Conservation (phyloP, 2,329 filamentous ascomycete genomes). For the Penicillium paneum region DNA sequence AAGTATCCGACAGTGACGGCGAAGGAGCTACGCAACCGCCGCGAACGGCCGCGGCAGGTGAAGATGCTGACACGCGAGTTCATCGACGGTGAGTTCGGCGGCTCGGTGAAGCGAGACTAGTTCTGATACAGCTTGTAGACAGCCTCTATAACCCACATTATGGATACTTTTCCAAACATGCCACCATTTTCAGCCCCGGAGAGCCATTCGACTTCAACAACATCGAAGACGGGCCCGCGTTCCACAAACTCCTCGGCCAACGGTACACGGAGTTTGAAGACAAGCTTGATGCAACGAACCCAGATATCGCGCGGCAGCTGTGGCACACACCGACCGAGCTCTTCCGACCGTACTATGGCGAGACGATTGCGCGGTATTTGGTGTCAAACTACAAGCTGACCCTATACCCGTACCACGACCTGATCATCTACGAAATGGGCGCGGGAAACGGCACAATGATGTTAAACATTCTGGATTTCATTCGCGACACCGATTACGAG, state of each 20-base stretch:
- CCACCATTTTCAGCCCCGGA: slow-evolving; percentile 90
- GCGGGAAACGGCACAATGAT: slow-evolving; percentile 96
- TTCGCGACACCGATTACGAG: slow-evolving; percentile 80
- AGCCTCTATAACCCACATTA: slow-evolving; percentile 92
- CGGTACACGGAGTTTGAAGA: slow-evolving; percentile 92
- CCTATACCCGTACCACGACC: slow-evolving; percentile 90
- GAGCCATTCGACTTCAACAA: slow-evolving; percentile 83
- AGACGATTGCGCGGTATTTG: slow-evolving; percentile 93
- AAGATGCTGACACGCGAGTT: slow-evolving; percentile 99
- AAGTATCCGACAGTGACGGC: slow-evolving; percentile 81
- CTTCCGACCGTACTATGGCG: slow-evolving; percentile 93
- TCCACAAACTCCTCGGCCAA: slow-evolving; percentile 70
- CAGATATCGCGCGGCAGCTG: slow-evolving; percentile 77
- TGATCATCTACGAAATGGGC: slow-evolving; percentile 98
- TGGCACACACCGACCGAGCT: slow-evolving; percentile 99
- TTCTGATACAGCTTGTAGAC: slow-evolving; percentile 53
- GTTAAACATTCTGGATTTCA: slow-evolving; percentile 96
- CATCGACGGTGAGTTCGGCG: slow-evolving; percentile 70
- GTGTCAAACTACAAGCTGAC: slow-evolving; percentile 94
- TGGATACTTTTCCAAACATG: slow-evolving; percentile 94
- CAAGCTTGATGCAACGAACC: slow-evolving; percentile 67
- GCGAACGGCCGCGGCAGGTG: slow-evolving; percentile 75
- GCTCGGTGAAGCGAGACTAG: background rate
- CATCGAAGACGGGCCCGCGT: slow-evolving; percentile 80
- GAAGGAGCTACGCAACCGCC: slow-evolving; percentile 68